Conservation (phyloP, 129 eudicot species). For the Helianthus tuberosus region DNA sequence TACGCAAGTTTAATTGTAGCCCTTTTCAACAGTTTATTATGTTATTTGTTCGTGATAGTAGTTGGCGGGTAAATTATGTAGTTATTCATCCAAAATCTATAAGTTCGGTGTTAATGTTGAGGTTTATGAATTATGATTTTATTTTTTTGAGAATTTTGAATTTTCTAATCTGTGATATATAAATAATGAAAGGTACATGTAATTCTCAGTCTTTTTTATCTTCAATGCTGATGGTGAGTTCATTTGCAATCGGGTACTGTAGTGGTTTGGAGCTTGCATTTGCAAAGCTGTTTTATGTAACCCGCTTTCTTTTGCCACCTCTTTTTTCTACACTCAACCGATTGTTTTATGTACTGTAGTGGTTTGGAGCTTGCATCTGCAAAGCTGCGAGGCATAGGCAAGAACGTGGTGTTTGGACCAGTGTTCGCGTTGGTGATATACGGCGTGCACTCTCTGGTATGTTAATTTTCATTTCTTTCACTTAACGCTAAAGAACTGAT, state of each 20-base stretch:
- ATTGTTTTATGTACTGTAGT: conserved; percentile 39
- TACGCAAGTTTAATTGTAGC: conserved; percentile 35
- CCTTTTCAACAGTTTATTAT: not conserved
- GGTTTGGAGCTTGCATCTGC: conserved; percentile 82
- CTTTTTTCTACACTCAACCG: not conserved
- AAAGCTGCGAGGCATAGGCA: conserved; percentile 85
- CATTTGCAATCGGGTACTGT: too few relatives aligned
- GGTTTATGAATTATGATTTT: not conserved
- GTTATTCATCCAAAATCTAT: not conserved
- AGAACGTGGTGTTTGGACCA: conserved; percentile 93
- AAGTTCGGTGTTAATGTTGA: not conserved
- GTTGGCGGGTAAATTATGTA: not conserved
- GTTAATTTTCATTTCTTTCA: too few relatives aligned
- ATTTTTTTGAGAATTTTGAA: not conserved
- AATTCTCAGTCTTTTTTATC: too few relatives aligned
- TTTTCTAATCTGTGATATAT: conserved; percentile 3
- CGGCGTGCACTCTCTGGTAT: too few relatives aligned
- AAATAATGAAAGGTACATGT: not conserved
- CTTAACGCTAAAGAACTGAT: too few relatives aligned
- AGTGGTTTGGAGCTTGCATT: too few relatives aligned
- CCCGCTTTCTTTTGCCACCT: not conserved
- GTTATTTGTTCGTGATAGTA: not conserved
- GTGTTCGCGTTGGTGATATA: conserved; percentile 88
- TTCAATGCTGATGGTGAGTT: too few relatives aligned
- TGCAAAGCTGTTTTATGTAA: too few relatives aligned